A percentile compares a stretch with the other conserved stretches of the same genome.
Evolutionary conservation across 257 asterid species (phyloP).

Genomic region (Solanum lycopersicoides): DNA sequence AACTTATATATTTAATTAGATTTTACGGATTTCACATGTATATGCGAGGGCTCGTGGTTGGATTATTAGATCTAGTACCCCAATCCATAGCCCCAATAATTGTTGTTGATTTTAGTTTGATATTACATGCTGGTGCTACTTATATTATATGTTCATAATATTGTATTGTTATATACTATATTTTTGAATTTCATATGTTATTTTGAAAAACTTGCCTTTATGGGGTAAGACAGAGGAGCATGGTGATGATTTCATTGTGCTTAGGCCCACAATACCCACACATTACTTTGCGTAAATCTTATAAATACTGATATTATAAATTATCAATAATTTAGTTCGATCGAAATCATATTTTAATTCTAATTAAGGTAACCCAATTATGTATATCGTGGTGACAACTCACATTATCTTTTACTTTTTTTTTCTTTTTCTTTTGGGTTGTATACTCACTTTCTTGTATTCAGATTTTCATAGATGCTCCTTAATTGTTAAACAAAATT

Average conservation of each 20-base stretch:
- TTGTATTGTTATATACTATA: neutral
- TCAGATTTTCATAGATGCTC: neutral
- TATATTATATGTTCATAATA: neutral
- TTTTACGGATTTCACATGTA: neutral
- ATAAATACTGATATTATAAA: neutral
- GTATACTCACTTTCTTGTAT: neutral
- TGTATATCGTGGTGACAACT: neutral
- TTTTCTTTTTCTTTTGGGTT: neutral
- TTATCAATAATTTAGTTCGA: too few relatives aligned
- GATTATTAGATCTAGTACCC: neutral
- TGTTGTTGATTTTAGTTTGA: neutral
- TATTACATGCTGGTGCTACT: neutral
- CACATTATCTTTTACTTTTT: neutral
- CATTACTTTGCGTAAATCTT: neutral
- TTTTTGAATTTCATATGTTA: neutral
- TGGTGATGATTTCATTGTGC: neutral
- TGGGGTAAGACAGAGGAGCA: neutral
- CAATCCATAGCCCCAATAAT: neutral
- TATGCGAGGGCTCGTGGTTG: neutral
- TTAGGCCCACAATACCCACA: neutral
- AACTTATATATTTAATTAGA: neutral
- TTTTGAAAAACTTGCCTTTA: neutral
- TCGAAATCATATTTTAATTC: neutral
- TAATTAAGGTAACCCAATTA: neutral
- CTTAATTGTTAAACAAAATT: neutral